A percentile compares a stretch with the other conserved stretches of the same genome.
Evolutionary conservation across 2,329 filamentous ascomycete species (phyloP).

Genomic region (Pseudocercospora musae): DNA sequence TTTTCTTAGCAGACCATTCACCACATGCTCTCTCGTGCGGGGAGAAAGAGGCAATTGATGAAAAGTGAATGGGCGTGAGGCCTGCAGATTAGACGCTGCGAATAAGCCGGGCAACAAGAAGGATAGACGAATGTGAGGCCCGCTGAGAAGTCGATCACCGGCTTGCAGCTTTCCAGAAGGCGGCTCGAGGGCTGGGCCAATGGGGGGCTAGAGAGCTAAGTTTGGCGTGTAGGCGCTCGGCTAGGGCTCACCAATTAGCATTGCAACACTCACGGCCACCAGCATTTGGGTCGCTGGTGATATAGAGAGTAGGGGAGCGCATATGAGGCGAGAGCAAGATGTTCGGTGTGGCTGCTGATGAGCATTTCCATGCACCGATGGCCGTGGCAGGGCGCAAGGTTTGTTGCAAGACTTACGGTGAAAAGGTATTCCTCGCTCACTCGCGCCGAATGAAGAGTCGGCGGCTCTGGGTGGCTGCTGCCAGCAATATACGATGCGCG

Average conservation of each 20-base stretch:
- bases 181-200: constrained; percentile 17
- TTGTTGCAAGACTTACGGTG: constrained; percentile 12
- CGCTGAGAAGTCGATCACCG: constrained; percentile 13
- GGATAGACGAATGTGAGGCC: constrained; percentile 15
- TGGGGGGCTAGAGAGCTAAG: constrained; percentile 6
- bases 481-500: background rate
- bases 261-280: constrained; percentile 21
- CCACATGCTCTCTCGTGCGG: constrained; percentile 29
- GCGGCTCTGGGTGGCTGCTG: background rate
- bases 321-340: background rate
- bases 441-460: background rate
- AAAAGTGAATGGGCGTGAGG: constrained; percentile 18
- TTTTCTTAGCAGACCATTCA: constrained; percentile 31
- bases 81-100: constrained; percentile 15
- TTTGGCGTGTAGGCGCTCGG: constrained; percentile 8
- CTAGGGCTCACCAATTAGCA: constrained; percentile 21
- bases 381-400: constrained; percentile 7
- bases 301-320: constrained; percentile 11
- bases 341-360: constrained; percentile 1
- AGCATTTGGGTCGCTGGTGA: constrained; percentile 16
- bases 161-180: constrained; percentile 12
- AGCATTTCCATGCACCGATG: background rate
- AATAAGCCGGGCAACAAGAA: constrained; percentile 11
- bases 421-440: background rate
- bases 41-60: constrained; percentile 5